Conservation (phyloP, 768 basidiomycete species). For the Hygrophorus russula region DNA sequence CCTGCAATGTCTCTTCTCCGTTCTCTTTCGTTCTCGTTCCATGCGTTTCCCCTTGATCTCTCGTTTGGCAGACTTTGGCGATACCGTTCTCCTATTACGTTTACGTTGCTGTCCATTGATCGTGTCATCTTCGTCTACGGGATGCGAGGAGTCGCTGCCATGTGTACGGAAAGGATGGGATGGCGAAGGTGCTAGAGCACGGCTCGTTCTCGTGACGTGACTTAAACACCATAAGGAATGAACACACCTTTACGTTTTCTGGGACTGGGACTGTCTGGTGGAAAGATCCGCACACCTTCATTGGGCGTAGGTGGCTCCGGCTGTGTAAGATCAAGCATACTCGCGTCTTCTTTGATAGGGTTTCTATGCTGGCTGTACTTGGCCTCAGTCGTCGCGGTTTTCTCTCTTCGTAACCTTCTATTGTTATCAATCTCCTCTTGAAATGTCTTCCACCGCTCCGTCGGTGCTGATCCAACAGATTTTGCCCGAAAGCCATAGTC, state of each 20-base stretch:
- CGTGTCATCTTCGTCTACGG: constrained; percentile 23
- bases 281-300: constrained; percentile 12
- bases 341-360: constrained; percentile 7
- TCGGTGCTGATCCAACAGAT: neutral
- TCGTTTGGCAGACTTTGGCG: constrained; percentile 30
- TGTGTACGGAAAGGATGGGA: constrained; percentile 22
- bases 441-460: constrained; percentile 13
- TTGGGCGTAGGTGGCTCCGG: neutral
- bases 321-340: constrained; percentile 12
- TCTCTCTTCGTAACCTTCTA: constrained; percentile 21
- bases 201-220: neutral
- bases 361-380: constrained; percentile 10
- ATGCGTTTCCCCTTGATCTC: constrained; percentile 23
- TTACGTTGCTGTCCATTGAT: constrained; percentile 20
- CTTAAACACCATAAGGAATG: neutral
- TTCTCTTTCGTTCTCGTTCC: constrained; percentile 31
- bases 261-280: constrained; percentile 14
- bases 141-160: constrained; percentile 17
- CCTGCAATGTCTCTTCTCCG: constrained; percentile 26
- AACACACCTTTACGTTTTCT: constrained; percentile 40
- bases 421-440: constrained; percentile 23
- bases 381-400: constrained; percentile 17
- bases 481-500: constrained; percentile 1
- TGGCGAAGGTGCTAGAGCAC: constrained; percentile 19
- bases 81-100: constrained; percentile 34